Evolutionary conservation across 108 stramenopile species (phyloP).

Genomic region (Pelagomonas calceolata): DNA sequence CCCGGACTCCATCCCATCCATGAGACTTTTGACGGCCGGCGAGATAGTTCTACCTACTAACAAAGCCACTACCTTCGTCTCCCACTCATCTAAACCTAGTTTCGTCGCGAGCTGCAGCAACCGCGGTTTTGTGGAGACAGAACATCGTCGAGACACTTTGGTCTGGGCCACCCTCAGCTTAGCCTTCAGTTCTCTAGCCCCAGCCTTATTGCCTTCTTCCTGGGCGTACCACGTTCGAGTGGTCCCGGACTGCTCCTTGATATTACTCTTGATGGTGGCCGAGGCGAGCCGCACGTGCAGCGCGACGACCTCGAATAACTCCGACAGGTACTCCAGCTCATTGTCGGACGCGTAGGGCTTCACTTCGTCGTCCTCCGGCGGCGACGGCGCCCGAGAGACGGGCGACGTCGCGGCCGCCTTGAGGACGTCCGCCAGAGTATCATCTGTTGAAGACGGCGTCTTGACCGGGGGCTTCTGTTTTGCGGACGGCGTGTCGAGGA

Average conservation of each 20-base stretch:
- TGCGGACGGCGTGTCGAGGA: not conserved
- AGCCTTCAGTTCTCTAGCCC: not conserved
- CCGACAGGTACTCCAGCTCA: conserved; percentile 17
- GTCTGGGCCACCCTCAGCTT: not conserved
- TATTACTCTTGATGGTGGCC: conserved; percentile 6
- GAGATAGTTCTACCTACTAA: not conserved
- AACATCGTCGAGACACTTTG: not conserved
- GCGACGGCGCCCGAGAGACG: too few species aligned
- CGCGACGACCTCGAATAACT: conserved; percentile 9
- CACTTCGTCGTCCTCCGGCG: not conserved
- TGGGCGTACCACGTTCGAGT: too few species aligned
- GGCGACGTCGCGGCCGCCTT: too few species aligned
- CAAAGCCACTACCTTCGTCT: not conserved
- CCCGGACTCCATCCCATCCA: too few species aligned
- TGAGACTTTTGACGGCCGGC: not conserved
- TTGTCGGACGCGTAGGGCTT: not conserved
- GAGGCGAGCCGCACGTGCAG: conserved; percentile 3
- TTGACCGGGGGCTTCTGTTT: too few species aligned
- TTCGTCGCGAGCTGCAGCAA: not conserved
- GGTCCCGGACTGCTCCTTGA: conserved; percentile 7
- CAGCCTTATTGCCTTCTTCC: not conserved
- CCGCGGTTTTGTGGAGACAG: not conserved
- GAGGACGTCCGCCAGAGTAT: too few species aligned
- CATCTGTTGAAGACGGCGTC: too few species aligned
- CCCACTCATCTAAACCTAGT: not conserved